A percentile compares a stretch with the other conserved stretches of the same genome.
phyloP scores from a whole-genome alignment of 352 stramenopile genomes.

The Pythium biforme region DNA sequence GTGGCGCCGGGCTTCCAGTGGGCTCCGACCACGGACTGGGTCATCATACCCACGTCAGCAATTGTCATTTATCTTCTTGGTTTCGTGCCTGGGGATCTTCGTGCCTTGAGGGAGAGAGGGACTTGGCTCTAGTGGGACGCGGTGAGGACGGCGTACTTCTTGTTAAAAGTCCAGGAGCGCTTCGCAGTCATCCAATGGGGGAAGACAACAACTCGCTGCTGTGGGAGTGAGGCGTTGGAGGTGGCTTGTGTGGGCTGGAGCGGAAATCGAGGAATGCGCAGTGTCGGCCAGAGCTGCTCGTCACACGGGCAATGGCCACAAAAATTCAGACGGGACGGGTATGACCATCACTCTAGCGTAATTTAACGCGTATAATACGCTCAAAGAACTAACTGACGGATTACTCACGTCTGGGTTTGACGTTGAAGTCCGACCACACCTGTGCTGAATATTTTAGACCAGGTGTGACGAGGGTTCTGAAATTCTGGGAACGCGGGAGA shows the following conservation, averaged over 20 bases:
- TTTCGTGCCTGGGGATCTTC: conserved; percentile 1
- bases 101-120: neutral
- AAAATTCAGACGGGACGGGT: conserved; percentile 1
- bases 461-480: neutral
- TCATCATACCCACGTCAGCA: conserved; percentile 8
- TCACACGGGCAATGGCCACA: conserved; percentile 2
- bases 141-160: conserved; percentile 79
- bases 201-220: neutral
- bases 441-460: neutral
- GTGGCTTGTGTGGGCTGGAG: neutral
- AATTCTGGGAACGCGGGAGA: neutral
- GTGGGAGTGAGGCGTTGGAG: neutral
- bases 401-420: neutral
- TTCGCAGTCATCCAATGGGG: conserved; percentile 71
- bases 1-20: neutral
- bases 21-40: conserved; percentile 9
- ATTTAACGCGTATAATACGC: conserved; percentile 6
- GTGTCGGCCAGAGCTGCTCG: neutral
- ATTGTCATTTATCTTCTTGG: conserved; percentile 18
- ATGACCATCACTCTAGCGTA: neutral
- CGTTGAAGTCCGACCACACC: neutral
- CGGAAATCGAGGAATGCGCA: neutral
- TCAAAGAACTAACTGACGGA: neutral
- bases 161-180: conserved; percentile 82
- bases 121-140: conserved; percentile 48